A percentile compares a stretch with the other conserved stretches of the same genome.
Conservation (phyloP, 2,329 filamentous ascomycete genomes). For the Pezicula carpinea region DNA sequence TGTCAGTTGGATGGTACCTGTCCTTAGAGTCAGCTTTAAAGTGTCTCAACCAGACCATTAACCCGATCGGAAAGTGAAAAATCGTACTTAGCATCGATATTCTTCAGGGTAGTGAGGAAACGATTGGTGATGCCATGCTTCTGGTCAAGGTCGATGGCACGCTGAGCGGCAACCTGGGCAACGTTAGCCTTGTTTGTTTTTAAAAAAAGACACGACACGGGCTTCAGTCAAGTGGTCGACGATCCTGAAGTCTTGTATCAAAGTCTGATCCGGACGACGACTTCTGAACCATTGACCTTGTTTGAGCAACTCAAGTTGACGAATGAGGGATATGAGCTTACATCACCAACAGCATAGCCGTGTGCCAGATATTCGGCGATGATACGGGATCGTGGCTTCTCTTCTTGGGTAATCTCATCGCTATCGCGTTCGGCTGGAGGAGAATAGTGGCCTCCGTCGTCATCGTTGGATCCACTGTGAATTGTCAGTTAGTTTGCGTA, state of each 20-base stretch:
- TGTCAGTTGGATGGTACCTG: constrained; percentile 71
- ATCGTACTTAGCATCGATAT: constrained; percentile 69
- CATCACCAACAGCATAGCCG: constrained; percentile 77
- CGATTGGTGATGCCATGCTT: constrained; percentile 80
- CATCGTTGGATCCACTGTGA: constrained; percentile 52
- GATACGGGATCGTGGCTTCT: constrained; percentile 93
- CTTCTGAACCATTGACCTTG: too few relatives aligned
- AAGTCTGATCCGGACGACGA: too few relatives aligned
- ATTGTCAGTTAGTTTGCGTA: too few relatives aligned
- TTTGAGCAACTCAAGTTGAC: too few relatives aligned
- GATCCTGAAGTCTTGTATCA: too few relatives aligned
- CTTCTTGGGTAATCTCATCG: constrained; percentile 82
- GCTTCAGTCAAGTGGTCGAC: too few relatives aligned
- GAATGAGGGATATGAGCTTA: too few relatives aligned
- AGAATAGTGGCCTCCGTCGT: constrained; percentile 52
- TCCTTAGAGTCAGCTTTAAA: too few relatives aligned
- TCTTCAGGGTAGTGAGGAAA: constrained; percentile 72
- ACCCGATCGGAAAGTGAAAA: too few relatives aligned
- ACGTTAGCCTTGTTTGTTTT: too few relatives aligned
- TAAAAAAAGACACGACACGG: too few relatives aligned
- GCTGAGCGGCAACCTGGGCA: constrained; percentile 60
- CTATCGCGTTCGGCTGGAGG: constrained; percentile 51
- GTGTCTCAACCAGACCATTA: too few relatives aligned
- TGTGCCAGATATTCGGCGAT: constrained; percentile 95
- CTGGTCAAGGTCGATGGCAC: constrained; percentile 81